Percentiles rank a stretch among this genome's conserved stretches.
phyloP scores from a whole-genome alignment of 2,329 filamentous ascomycete genomes.

The Trichoderma sp. region DNA sequence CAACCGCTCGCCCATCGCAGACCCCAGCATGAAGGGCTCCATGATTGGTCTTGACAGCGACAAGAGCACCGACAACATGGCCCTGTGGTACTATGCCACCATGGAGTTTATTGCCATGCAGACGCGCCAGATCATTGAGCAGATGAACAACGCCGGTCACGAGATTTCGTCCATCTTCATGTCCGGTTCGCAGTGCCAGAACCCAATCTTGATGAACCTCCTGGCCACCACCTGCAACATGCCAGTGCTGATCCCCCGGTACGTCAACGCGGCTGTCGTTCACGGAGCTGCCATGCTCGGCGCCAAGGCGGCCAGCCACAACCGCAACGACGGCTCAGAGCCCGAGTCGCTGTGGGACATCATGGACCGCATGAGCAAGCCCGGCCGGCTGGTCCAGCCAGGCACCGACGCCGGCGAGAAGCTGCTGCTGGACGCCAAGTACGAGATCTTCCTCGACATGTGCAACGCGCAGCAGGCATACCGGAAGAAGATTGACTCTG shows the following conservation, averaged over 20 bases:
- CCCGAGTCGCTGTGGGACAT: constrained; percentile 92
- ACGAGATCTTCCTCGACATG: constrained; percentile 93
- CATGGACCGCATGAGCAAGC: constrained; percentile 97
- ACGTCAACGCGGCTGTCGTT: constrained; percentile 93
- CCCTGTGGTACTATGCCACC: constrained; percentile 89
- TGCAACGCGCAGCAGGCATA: constrained; percentile 83
- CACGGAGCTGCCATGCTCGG: constrained; percentile 99
- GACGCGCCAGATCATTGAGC: constrained; percentile 90
- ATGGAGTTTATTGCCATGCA: constrained; percentile 99
- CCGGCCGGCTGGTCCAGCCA: constrained; percentile 80
- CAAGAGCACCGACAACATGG: constrained; percentile 82
- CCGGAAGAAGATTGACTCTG: constrained; percentile 73
- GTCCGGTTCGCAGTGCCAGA: constrained; percentile 97
- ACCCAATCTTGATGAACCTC: constrained; percentile 85
- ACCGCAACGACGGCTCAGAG: constrained; percentile 64
- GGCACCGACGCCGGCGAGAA: constrained; percentile 72
- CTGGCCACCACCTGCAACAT: constrained; percentile 88
- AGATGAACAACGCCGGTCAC: constrained; percentile 91
- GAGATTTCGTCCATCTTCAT: constrained; percentile 93
- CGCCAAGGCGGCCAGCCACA: constrained; percentile 89
- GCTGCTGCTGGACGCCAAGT: constrained; percentile 82
- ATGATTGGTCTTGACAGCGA: constrained; percentile 86
- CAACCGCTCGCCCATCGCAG: constrained; percentile 91
- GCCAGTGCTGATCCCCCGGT: constrained; percentile 90
- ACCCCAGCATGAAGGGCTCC: constrained; percentile 88